phyloP scores from a whole-genome alignment of 306 rosid species.

The Cucurbita pepo region DNA sequence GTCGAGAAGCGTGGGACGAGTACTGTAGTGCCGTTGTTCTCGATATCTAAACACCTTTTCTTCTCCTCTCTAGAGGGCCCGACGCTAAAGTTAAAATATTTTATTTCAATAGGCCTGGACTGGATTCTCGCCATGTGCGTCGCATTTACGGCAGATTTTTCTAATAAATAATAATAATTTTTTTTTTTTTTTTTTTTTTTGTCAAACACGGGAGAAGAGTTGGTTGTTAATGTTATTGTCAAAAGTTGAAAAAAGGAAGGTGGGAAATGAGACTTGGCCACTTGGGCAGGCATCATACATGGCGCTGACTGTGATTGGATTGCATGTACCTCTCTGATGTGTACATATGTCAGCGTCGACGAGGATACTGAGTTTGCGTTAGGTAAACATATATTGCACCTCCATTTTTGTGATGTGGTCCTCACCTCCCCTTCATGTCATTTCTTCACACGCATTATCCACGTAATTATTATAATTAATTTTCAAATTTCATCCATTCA shows the following conservation, averaged over 20 bases:
- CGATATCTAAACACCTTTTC: not conserved
- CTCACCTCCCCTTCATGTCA: not conserved
- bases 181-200: no score
- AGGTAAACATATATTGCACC: not conserved
- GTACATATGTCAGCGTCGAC: conserved; percentile 1
- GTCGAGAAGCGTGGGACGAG: not conserved
- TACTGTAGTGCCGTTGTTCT: not conserved
- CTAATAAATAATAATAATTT: not conserved
- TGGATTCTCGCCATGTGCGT: not conserved
- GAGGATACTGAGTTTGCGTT: not conserved
- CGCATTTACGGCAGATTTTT: not conserved
- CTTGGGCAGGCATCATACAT: conserved; percentile 9
- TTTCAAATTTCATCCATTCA: no score
- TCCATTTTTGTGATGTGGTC: not conserved
- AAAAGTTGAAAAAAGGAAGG: not conserved
- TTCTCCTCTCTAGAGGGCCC: not conserved
- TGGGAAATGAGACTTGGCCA: not conserved
- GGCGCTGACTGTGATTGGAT: conserved; percentile 12
- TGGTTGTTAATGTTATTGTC: not conserved
- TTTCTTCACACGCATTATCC: not conserved
- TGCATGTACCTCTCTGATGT: not conserved
- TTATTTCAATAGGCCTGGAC: not conserved
- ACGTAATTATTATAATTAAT: not conserved
- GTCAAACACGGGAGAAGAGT: no score
- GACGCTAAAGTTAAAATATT: not conserved